A percentile compares a stretch with the other conserved stretches of the same genome.
Conservation (phyloP, 1,284 basidiomycete species). For the Microstroma glucosiphilum region DNA sequence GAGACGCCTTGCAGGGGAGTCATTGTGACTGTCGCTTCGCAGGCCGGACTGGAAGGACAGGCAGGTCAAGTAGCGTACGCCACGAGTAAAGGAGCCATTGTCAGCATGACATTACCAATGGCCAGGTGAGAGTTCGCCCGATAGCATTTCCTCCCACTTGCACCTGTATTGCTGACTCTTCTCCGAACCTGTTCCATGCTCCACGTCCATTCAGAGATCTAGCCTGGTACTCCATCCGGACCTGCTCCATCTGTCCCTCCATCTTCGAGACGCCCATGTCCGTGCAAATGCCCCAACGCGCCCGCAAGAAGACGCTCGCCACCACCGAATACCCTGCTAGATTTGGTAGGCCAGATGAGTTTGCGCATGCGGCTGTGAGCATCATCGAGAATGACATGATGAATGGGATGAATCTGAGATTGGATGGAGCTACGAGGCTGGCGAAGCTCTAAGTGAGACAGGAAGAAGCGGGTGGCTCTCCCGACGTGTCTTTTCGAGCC, state of each 20-base stretch:
- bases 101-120: constrained; percentile 49
- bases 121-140: constrained; percentile 23
- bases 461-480: too few species aligned
- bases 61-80: constrained; percentile 49
- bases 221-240: constrained; percentile 45
- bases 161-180: not conserved
- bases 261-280: constrained; percentile 51
- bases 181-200: not conserved
- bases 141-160: not conserved
- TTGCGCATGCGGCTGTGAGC: constrained; percentile 37
- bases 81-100: constrained; percentile 47
- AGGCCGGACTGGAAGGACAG: constrained; percentile 50
- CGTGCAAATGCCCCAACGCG: constrained; percentile 28
- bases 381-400: constrained; percentile 46
- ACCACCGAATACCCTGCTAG: constrained; percentile 26
- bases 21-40: constrained; percentile 49
- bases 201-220: constrained; percentile 34
- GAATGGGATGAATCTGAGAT: constrained; percentile 23
- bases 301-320: constrained; percentile 18
- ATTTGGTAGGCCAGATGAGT: constrained; percentile 45
- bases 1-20: constrained; percentile 45
- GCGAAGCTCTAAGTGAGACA: constrained; percentile 34
- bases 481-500: too few species aligned
- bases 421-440: constrained; percentile 44
- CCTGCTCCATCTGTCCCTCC: constrained; percentile 22